Conservation (phyloP, 768 basidiomycete genomes). For the Naganishia vaughanmartiniae region DNA sequence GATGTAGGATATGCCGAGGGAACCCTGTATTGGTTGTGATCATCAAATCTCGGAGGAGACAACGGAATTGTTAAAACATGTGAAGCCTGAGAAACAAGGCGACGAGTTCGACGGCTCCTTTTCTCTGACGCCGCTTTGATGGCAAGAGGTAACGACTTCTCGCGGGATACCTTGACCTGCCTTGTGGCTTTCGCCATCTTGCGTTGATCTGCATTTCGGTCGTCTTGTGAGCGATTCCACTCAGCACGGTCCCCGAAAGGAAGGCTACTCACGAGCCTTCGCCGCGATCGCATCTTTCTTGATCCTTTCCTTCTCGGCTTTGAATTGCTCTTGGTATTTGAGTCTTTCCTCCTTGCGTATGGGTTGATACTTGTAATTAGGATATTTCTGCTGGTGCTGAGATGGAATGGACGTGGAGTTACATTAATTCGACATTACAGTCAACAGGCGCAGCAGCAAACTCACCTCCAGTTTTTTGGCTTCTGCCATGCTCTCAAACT, state of each 20-base stretch:
- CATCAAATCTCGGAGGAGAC: neutral
- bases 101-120: constrained; percentile 1
- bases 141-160: constrained; percentile 1
- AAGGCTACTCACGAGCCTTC: constrained; percentile 8
- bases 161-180: constrained; percentile 12
- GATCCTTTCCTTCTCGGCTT: constrained; percentile 39
- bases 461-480: constrained; percentile 51
- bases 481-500: constrained; percentile 47
- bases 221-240: neutral
- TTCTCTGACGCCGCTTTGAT: neutral
- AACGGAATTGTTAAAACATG: constrained; percentile 6
- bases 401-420: neutral
- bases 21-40: neutral
- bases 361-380: constrained; percentile 51
- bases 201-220: neutral
- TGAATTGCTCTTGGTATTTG: constrained; percentile 41
- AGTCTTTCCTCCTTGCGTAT: constrained; percentile 45
- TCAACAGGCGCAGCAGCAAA: constrained; percentile 26
- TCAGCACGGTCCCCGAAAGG: neutral
- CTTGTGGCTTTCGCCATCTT: constrained; percentile 17
- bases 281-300: constrained; percentile 36
- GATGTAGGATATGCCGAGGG: neutral
- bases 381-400: constrained; percentile 45
- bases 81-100: neutral
- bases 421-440: neutral